A percentile compares a stretch with the other conserved stretches of the same genome.
These are phyloP conservation scores for Lactifluus subvellereus DNA, from an alignment of 768 basidiomycete genomes.

Conservation along the genomic window DNA sequence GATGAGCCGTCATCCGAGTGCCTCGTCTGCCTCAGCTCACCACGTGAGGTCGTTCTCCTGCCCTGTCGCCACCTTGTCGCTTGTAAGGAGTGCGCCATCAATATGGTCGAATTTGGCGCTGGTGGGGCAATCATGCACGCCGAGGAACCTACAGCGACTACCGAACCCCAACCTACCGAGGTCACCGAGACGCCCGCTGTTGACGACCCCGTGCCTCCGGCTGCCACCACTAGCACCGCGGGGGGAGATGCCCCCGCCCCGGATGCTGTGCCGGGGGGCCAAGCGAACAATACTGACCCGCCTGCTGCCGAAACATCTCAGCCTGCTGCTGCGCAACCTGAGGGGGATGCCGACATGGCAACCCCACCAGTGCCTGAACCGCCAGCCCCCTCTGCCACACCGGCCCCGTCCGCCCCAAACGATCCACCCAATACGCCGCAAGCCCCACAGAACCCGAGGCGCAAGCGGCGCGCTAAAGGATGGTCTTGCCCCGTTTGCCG, in stretches of 20 bases:
- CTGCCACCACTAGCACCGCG: slow-evolving; percentile 31
- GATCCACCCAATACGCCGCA: slow-evolving; percentile 13
- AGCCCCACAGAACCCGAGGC: slow-evolving; percentile 41
- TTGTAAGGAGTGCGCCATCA: slow-evolving; percentile 90
- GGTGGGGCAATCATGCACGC: slow-evolving; percentile 77
- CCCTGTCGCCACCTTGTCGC: slow-evolving; percentile 94
- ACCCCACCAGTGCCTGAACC: background rate
- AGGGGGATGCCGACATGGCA: slow-evolving; percentile 16
- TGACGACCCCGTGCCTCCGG: slow-evolving; percentile 20
- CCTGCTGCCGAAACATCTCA: slow-evolving; percentile 12
- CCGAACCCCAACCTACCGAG: slow-evolving; percentile 31
- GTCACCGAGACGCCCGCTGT: slow-evolving; percentile 24
- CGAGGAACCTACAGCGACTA: slow-evolving; percentile 33
- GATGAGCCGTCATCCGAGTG: slow-evolving; percentile 83
- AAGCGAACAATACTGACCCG: background rate
- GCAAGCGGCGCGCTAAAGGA: slow-evolving; percentile 92
- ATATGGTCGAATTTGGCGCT: slow-evolving; percentile 97
- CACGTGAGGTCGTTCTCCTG: slow-evolving; percentile 86
- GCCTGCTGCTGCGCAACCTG: slow-evolving; percentile 11
- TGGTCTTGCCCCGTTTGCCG: slow-evolving; percentile 98
- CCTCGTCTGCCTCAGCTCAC: slow-evolving; percentile 82
- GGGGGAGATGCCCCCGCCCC: background rate
- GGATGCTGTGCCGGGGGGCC: background rate
- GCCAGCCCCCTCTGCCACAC: slow-evolving; percentile 16
- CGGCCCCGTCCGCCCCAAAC: slow-evolving; percentile 19